A percentile compares a stretch with the other conserved stretches of the same genome.
These are phyloP conservation scores for Globisporangium rhizosaccharum DNA, from an alignment of 352 stramenopile genomes.

Conservation along the genomic window DNA sequence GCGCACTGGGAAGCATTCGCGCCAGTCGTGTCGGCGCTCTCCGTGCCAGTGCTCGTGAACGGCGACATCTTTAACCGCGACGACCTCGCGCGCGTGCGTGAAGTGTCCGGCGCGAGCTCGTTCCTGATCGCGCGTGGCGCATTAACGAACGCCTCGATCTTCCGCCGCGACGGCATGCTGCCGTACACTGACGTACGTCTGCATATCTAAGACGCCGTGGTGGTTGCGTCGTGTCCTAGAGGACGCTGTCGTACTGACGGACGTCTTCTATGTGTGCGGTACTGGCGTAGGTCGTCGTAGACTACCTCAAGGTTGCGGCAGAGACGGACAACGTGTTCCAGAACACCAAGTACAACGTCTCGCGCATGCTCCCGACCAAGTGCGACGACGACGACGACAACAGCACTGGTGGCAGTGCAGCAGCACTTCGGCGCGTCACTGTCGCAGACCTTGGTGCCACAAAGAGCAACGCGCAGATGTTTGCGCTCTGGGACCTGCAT, in stretches of 20 bases:
- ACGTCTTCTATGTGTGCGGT: background rate
- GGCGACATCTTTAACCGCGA: constrained; percentile 83
- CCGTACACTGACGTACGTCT: constrained; percentile 40
- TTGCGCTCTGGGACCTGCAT: constrained; percentile 56
- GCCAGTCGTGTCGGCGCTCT: constrained; percentile 61
- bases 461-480: constrained; percentile 68
- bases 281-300: constrained; percentile 30
- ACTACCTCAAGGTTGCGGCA: constrained; percentile 67
- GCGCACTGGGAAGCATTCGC: too few relatives aligned
- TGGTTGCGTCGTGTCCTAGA: background rate
- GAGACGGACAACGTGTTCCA: constrained; percentile 86
- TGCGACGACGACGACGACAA: constrained; percentile 26
- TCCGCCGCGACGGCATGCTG: constrained; percentile 62
- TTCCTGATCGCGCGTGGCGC: constrained; percentile 84
- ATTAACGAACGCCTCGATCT: constrained; percentile 79
- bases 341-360: constrained; percentile 90
- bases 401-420: background rate
- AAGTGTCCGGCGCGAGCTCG: constrained; percentile 57
- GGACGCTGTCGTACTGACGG: background rate
- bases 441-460: constrained; percentile 55
- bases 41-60: constrained; percentile 83
- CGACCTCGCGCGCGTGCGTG: constrained; percentile 55
- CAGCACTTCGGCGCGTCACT: constrained; percentile 22
- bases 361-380: constrained; percentile 74
- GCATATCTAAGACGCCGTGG: background rate